Percentiles rank a stretch among this genome's conserved stretches.
phyloP scores from a whole-genome alignment of 345 rosid genomes.

The Populus tremula region DNA sequence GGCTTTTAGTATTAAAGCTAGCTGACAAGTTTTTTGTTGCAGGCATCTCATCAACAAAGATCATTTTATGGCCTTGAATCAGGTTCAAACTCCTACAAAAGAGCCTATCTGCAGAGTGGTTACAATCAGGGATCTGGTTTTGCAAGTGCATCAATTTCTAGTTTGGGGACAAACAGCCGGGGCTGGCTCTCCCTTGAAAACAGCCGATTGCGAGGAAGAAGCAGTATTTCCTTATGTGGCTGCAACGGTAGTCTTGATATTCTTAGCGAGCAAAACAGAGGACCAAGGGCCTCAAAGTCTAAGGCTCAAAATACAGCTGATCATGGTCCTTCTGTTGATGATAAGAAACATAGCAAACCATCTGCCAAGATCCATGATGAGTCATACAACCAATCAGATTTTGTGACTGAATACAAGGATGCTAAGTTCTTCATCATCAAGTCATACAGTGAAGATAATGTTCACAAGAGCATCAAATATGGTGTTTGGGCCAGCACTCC shows the following conservation, averaged over 20 bases:
- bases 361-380: slow-evolving; percentile 40
- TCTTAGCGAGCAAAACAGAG: slow-evolving; percentile 78
- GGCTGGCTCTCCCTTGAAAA: slow-evolving; percentile 65
- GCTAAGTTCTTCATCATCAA: slow-evolving; percentile 80
- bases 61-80: slow-evolving; percentile 60
- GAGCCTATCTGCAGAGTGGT: slow-evolving; percentile 51
- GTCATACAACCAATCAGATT: slow-evolving; percentile 52
- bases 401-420: slow-evolving; percentile 54
- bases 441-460: not conserved
- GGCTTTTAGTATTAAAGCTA: slow-evolving; percentile 5
- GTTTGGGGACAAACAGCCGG: slow-evolving; percentile 45
- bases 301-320: slow-evolving; percentile 55
- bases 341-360: slow-evolving; percentile 42
- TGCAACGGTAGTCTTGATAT: slow-evolving; percentile 66
- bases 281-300: slow-evolving; percentile 83
- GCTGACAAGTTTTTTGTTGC: slow-evolving; percentile 12
- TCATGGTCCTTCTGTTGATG: slow-evolving; percentile 42
- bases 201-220: slow-evolving; percentile 60
- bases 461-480: slow-evolving; percentile 2
- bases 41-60: slow-evolving; percentile 71
- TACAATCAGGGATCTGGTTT: slow-evolving; percentile 55
- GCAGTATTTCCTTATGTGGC: slow-evolving; percentile 47
- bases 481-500: not conserved
- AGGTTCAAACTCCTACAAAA: slow-evolving; percentile 57
- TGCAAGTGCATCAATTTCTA: slow-evolving; percentile 51